Evolutionary conservation across 108 stramenopile genomes (phyloP).

Genomic region (Nitzschia palea): DNA sequence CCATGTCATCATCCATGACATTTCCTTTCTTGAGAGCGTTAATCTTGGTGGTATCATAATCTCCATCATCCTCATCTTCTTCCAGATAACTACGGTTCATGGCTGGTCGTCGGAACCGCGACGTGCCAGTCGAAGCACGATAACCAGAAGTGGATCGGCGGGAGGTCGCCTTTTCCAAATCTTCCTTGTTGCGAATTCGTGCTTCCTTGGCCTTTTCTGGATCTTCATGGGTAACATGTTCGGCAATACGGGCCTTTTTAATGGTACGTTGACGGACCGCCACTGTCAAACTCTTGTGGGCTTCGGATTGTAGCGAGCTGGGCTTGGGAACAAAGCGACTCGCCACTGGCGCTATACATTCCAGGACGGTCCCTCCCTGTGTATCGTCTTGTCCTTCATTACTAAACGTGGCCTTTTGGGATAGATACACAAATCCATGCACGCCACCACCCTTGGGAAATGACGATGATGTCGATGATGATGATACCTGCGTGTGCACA

Average conservation of each 20-base stretch:
- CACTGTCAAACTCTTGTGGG: conserved; percentile 79
- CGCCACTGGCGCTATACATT: conserved; percentile 62
- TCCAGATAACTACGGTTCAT: conserved; percentile 77
- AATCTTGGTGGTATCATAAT: conserved; percentile 77
- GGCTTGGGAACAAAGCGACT: conserved; percentile 66
- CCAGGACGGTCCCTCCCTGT: conserved; percentile 65
- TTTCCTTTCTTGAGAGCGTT: conserved; percentile 56
- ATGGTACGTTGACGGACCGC: conserved; percentile 76
- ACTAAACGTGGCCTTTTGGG: conserved; percentile 61
- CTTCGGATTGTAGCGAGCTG: conserved; percentile 68
- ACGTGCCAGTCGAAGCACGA: conserved; percentile 7
- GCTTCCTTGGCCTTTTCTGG: conserved; percentile 79
- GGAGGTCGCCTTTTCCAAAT: conserved; percentile 57
- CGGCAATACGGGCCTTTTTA: conserved; percentile 73
- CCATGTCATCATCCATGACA: conserved; percentile 58
- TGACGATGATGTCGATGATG: conserved; percentile 1
- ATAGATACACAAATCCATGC: conserved; percentile 73
- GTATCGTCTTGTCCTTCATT: conserved; percentile 39
- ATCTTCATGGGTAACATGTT: conserved; percentile 77
- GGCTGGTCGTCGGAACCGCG: conserved; percentile 43
- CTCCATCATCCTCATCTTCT: conserved; percentile 61
- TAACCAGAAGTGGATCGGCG: conserved; percentile 33
- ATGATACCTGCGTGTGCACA: conserved; percentile 53
- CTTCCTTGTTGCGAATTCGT: conserved; percentile 68
- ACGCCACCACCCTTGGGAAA: conserved; percentile 53